These are phyloP conservation scores for Pseudogymnoascus sp. DNA, from an alignment of 2,329 filamentous ascomycete species.

Conservation along the genomic window DNA sequence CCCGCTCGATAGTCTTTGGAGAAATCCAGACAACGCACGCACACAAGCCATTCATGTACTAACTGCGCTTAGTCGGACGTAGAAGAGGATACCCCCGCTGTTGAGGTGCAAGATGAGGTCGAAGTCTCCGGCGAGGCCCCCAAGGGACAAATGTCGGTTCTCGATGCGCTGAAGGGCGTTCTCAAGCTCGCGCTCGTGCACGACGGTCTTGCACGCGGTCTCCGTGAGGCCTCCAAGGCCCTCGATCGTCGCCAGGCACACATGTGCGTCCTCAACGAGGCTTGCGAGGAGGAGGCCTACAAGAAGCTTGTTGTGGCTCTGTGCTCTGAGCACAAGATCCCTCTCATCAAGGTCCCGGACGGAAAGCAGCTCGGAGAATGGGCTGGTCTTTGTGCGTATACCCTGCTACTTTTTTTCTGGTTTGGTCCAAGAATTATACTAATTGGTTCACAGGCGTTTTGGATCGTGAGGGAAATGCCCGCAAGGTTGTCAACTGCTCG, in stretches of 20 bases:
- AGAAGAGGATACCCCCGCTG: slow-evolving; percentile 96
- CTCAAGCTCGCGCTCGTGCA: slow-evolving; percentile 98
- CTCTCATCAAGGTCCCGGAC: slow-evolving; percentile 98
- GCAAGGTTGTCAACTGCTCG: slow-evolving; percentile 99
- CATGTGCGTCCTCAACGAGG: slow-evolving; percentile 99
- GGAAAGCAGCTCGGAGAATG: slow-evolving; percentile 99
- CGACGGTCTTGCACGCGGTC: slow-evolving; percentile 96
- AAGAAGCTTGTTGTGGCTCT: slow-evolving; percentile 99
- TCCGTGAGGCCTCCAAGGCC: slow-evolving; percentile 97
- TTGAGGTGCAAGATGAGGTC: slow-evolving; percentile 77
- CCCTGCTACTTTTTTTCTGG: slow-evolving; percentile 16
- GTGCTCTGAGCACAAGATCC: slow-evolving; percentile 99
- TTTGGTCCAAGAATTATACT: slow-evolving; percentile 14
- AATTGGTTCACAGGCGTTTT: slow-evolving; percentile 65
- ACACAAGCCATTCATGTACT: slow-evolving; percentile 7
- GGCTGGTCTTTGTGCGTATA: slow-evolving; percentile 93
- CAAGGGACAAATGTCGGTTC: slow-evolving; percentile 93
- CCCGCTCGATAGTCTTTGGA: slow-evolving; percentile 10
- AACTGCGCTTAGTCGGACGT: slow-evolving; percentile 76
- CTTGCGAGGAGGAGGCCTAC: slow-evolving; percentile 99
- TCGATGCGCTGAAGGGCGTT: slow-evolving; percentile 97
- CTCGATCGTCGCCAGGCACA: slow-evolving; percentile 98
- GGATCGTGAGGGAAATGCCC: slow-evolving; percentile 97
- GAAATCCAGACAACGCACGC: not conserved
- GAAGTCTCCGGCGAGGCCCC: slow-evolving; percentile 82